A percentile compares a stretch with the other conserved stretches of the same genome.
Conservation (phyloP, 305 asterid genomes). For the Petunia hybrid region DNA sequence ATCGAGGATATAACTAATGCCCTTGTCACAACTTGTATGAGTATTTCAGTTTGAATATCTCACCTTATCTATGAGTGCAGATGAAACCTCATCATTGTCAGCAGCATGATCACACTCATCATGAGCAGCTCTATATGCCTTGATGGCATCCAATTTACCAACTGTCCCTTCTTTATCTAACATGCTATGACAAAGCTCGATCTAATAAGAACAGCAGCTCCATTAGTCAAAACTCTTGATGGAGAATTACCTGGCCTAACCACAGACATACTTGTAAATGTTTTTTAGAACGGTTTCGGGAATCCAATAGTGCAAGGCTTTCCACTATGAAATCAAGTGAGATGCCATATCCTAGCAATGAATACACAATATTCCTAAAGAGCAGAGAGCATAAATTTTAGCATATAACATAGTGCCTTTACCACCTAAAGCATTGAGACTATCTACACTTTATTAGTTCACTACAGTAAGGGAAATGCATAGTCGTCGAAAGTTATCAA, state of each 20-base stretch:
- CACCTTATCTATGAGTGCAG: slow-evolving; percentile 93
- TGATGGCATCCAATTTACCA: slow-evolving; percentile 73
- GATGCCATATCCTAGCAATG: not conserved
- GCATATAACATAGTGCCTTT: not conserved
- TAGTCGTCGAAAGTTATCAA: not conserved
- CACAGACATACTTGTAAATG: not conserved
- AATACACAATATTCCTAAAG: not conserved
- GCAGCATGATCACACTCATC: slow-evolving; percentile 66
- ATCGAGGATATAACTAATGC: not conserved
- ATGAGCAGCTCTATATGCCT: slow-evolving; percentile 90
- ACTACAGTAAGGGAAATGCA: not conserved
- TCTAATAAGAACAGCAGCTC: slow-evolving; percentile 49
- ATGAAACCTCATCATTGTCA: slow-evolving; percentile 83
- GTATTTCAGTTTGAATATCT: slow-evolving; percentile 32
- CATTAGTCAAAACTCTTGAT: slow-evolving; percentile 15
- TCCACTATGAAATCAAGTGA: not conserved
- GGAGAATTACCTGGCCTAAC: slow-evolving; percentile 10
- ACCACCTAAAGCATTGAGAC: not conserved
- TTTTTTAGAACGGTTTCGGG: not conserved
- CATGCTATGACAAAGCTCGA: slow-evolving; percentile 81
- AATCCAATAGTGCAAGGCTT: not conserved
- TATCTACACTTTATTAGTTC: not conserved
- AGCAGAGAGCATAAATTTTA: slow-evolving; percentile 1
- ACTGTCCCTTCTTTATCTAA: slow-evolving; percentile 81
- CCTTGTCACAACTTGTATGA: not conserved